These are phyloP conservation scores for Kazachstania taianensis DNA, from an alignment of 805 yeast genomes.

Conservation along the genomic window DNA sequence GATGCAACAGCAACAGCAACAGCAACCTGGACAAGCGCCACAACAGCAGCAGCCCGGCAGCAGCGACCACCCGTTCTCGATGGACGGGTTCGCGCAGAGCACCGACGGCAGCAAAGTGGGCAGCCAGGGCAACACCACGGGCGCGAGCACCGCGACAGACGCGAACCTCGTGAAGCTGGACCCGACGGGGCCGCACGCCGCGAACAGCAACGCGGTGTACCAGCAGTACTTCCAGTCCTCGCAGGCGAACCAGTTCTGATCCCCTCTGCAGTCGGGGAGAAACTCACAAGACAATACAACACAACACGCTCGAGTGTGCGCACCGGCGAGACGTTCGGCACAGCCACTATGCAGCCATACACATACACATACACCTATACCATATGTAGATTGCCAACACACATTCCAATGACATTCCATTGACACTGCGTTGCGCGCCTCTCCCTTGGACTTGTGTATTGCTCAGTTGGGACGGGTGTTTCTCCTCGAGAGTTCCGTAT, in stretches of 20 bases:
- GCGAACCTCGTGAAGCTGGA: not conserved
- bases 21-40: constrained; percentile 7
- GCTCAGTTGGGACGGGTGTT: no score
- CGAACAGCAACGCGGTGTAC: constrained; percentile 45
- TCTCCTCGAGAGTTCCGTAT: not conserved
- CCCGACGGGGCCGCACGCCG: constrained; percentile 23
- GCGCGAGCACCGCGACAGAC: not conserved
- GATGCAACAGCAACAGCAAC: constrained; percentile 6
- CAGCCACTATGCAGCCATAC: not conserved
- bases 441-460: no score
- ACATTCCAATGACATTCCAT: no score
- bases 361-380: not conserved
- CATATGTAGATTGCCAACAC: no score
- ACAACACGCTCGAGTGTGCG: no score
- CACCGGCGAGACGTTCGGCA: no score
- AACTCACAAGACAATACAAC: no score
- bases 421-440: no score
- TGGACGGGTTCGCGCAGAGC: constrained; percentile 11
- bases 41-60: constrained; percentile 26
- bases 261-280: no score
- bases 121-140: not conserved
- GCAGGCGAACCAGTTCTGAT: constrained; percentile 41
- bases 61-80: constrained; percentile 31
- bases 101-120: no score
- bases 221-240: constrained; percentile 54